Base-by-base conservation (phyloP, 352 stramenopile species). In the Globisporangium apiculatum region DNA sequence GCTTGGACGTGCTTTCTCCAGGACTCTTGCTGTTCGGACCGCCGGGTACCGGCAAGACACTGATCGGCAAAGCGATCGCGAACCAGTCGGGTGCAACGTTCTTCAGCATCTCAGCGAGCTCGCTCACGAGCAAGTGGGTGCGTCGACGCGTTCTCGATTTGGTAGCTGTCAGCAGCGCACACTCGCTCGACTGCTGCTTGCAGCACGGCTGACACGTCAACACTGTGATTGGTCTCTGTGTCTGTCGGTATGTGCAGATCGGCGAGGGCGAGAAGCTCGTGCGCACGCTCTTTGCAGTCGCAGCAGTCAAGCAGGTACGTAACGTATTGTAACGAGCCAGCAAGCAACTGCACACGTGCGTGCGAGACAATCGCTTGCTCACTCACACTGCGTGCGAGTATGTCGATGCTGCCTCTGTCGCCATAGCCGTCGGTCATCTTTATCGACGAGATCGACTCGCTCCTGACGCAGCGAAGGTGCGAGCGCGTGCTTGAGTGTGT, bases 21-120 rank as follows among this genome's bases (percentile, higher is more conserved):
- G 97, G 96, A 15, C 69, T 99, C n/a, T 68, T 99, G 18, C 59
- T 99, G 6, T 99, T 98, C 68, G 95, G 96, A 2, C 95, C 95
- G 8, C 95, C 95, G 3, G 95, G 95, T 9, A 98, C 97, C 36
- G 87, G 97, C 37, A 99, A 99, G 81, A 99, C 96, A 3, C 64
- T 99, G 51, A 99, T 99, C 58, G 98, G 96, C 48, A 99, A 99
- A 72, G 98, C 98, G 0, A 99, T 99, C 67, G 97, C 98, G 15
- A 96, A 96, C 64, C 87, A 99, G 70, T 98, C 85, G 43, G 90
- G 93, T 14, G 97, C 97, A 5, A 99, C 97, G 0, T 99, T 99
- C 62, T 99, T 99, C 74, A 98, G 81, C 54, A 99, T 99, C 61
- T 99, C 96, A 5, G 96, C 96, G 43, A 99, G 96, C 51, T 99